Conservation (phyloP, 1,284 basidiomycete species). For the Pascua guehoae region DNA sequence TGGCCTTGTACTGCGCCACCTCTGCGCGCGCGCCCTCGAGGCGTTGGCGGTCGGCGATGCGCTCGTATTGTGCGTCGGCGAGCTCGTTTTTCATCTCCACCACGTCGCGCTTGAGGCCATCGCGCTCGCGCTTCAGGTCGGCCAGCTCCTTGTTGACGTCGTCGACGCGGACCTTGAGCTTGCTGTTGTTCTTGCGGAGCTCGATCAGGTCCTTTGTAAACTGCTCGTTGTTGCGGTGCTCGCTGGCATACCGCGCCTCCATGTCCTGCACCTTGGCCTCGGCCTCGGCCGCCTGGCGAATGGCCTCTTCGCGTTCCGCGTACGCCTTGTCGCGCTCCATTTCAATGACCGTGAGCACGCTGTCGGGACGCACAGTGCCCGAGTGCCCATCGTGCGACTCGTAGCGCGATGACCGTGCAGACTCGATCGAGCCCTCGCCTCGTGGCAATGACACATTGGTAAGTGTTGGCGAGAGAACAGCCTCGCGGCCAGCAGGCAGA, state of each 20-base stretch:
- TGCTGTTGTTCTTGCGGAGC: constrained; percentile 30
- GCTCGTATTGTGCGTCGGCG: constrained; percentile 30
- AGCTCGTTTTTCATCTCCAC: constrained; percentile 25
- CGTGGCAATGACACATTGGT: constrained; percentile 13
- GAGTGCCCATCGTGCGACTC: constrained; percentile 18
- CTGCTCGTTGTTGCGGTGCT: constrained; percentile 19
- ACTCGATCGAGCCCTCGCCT: constrained; percentile 15
- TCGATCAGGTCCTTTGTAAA: constrained; percentile 24
- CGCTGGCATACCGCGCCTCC: constrained; percentile 11
- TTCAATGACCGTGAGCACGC: constrained; percentile 11
- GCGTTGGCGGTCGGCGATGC: constrained; percentile 35
- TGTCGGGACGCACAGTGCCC: constrained; percentile 9
- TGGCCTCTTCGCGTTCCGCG: constrained; percentile 18
- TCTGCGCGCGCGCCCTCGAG: constrained; percentile 37
- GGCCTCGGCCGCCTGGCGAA: constrained; percentile 9
- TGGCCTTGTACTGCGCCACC: constrained; percentile 32
- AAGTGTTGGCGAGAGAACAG: constrained; percentile 16
- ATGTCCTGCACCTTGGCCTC: constrained; percentile 11
- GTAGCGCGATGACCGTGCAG: constrained; percentile 14
- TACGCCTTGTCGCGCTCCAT: constrained; percentile 14
- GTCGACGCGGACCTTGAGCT: constrained; percentile 37
- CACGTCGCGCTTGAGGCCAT: constrained; percentile 19
- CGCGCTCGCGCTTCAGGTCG: constrained; percentile 36
- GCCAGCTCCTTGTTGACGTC: constrained; percentile 23
- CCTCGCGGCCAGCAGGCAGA: constrained; percentile 27